Percentiles rank a stretch among this genome's conserved stretches.
Conservation (phyloP, 1,139 yeast species). For the Scheffersomyces parashehatae region DNA sequence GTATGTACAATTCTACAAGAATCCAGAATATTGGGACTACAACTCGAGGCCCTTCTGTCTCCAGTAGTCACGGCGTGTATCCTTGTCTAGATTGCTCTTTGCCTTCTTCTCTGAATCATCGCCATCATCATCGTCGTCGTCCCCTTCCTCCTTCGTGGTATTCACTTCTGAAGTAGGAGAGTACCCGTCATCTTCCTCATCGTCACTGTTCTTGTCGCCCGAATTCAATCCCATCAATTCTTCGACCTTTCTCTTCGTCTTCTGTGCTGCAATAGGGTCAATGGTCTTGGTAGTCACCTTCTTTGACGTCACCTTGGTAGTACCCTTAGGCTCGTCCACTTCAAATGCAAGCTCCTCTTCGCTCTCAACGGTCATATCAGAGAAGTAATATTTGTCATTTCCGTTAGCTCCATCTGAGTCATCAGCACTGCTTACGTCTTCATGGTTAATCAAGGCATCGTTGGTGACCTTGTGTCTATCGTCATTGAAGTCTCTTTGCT, state of each 20-base stretch:
- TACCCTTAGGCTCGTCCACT: conserved; percentile 1
- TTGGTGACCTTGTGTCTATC: conserved; percentile 67
- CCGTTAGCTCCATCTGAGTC: conserved; percentile 37
- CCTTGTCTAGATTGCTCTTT: conserved; percentile 31
- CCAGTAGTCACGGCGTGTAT: conserved; percentile 43
- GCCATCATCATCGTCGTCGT: background rate
- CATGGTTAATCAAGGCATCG: conserved; percentile 50
- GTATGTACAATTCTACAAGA: background rate
- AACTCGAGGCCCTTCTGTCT: conserved; percentile 44
- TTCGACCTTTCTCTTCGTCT: conserved; percentile 22
- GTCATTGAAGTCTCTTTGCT: conserved; percentile 76
- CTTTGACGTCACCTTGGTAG: conserved; percentile 9
- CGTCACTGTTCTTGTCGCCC: conserved; percentile 14
- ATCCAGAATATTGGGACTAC: conserved; percentile 4
- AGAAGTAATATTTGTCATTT: conserved; percentile 40
- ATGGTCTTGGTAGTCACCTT: background rate
- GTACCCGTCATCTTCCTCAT: conserved; percentile 10
- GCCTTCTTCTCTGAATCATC: conserved; percentile 3
- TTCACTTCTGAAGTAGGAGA: conserved; percentile 4
- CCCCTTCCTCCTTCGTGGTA: conserved; percentile 12
- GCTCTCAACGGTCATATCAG: conserved; percentile 46
- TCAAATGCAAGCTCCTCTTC: conserved; percentile 24
- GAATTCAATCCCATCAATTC: conserved; percentile 28
- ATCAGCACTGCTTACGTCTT: conserved; percentile 17
- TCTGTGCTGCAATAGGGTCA: conserved; percentile 8